A percentile compares a stretch with the other conserved stretches of the same genome.
Conservation (phyloP, 495 filamentous ascomycete species). For the Terfezia claveryi region DNA sequence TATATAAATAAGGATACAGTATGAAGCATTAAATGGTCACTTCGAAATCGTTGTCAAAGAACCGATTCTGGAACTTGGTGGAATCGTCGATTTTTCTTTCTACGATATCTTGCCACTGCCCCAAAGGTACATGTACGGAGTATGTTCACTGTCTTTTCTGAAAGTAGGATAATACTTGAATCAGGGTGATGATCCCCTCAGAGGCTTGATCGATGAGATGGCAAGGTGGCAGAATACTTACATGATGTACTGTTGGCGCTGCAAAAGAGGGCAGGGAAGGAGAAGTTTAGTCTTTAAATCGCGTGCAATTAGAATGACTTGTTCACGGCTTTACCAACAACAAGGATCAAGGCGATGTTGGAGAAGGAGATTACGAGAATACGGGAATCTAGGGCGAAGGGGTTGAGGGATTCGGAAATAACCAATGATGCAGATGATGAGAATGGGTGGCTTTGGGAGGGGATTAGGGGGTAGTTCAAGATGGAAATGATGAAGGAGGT, state of each 20-base stretch:
- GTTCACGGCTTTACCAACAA: slow-evolving; percentile 73
- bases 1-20: too few species aligned
- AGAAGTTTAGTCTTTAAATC: slow-evolving; percentile 38
- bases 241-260: slow-evolving; percentile 65
- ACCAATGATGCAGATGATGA: slow-evolving; percentile 40
- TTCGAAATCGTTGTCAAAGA: too few species aligned
- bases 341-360: slow-evolving; percentile 48
- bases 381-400: slow-evolving; percentile 53
- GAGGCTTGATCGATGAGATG: slow-evolving; percentile 24
- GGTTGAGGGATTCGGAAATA: slow-evolving; percentile 39
- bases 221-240: slow-evolving; percentile 52
- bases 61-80: too few species aligned
- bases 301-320: slow-evolving; percentile 90
- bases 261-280: slow-evolving; percentile 42
- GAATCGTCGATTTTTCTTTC: too few species aligned
- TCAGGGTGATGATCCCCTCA: slow-evolving; percentile 18
- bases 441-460: slow-evolving; percentile 62
- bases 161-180: too few species aligned
- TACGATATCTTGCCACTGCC: too few species aligned
- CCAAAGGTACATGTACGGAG: too few species aligned
- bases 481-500: slow-evolving; percentile 68
- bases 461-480: slow-evolving; percentile 42
- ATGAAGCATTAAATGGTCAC: too few species aligned
- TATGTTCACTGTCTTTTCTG: too few species aligned
- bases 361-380: slow-evolving; percentile 69